Evolutionary conservation across 108 stramenopile species (phyloP), one percentile per base, ranked within the genome.

Genomic region (Skeletonema potamos): DNA sequence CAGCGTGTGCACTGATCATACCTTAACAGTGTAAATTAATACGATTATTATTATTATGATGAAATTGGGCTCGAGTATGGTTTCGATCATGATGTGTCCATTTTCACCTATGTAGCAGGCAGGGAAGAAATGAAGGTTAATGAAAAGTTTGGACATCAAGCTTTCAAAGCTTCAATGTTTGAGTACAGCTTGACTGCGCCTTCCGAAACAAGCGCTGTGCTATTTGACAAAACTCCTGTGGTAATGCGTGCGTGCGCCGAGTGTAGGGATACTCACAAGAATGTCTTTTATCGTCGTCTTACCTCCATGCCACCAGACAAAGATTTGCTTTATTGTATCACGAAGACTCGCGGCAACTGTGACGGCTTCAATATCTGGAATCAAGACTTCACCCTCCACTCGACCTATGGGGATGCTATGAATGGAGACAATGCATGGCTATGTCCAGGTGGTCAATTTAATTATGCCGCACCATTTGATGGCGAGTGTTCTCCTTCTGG

Each of bases 321-420:
- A 9, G 63, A 80, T 30, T 41, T 84, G 36, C 30, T 79, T 13
- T 28, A 60, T 24, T 68, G 72, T 48, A 62, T 76, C 30, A 63
- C 78, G 28, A 48, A 80, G 55, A 33, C 32, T 6, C 71, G 34
- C 22, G 70, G 34, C 22, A 13, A 29, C 27, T 41, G 64, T n/a
- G 57, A n/a, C n/a, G 59, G 68, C n/a, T 10, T 58, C 1, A 74
- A 79, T 41, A 29, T 72, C 1, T 79, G 72, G 64, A 41, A 55
- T 28, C 17, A 30, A 5, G 48, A 51, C 22, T 84, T 84, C 56
- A 37, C 67, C 28, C 56, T 84, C 17, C 74, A 72, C 62, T 68
- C 66, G 24, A 80, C 69, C 39, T 76, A 76, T 34, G 79, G 71
- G 17, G 83, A 84, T 62, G 83, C 83, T 27, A 12, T 60, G 15